A percentile compares a stretch with the other conserved stretches of the same genome.
phyloP scores from a whole-genome alignment of 2,329 filamentous ascomycete genomes.

The Mycosphaerella arachidis region DNA sequence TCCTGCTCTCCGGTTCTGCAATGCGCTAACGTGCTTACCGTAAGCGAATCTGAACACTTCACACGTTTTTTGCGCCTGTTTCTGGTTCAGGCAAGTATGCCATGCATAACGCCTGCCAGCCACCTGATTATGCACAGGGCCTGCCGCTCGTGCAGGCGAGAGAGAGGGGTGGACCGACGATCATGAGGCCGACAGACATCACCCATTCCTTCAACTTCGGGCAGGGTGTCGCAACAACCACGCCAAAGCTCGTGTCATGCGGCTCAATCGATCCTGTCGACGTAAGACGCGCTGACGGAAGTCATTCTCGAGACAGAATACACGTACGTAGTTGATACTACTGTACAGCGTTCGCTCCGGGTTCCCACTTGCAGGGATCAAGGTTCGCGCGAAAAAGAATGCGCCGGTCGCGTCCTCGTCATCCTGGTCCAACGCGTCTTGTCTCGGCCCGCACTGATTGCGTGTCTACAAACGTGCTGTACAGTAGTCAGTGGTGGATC shows the following conservation, averaged over 20 bases:
- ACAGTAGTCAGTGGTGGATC: background rate
- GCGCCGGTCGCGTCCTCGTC: slow-evolving; percentile 3
- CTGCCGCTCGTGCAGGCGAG: background rate
- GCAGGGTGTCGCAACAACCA: slow-evolving; percentile 4
- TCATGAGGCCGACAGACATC: background rate
- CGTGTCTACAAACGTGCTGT: slow-evolving; percentile 3
- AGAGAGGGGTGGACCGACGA: background rate
- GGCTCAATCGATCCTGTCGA: background rate
- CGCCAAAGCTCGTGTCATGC: slow-evolving; percentile 2
- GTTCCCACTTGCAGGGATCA: slow-evolving; percentile 11
- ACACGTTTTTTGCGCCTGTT: background rate
- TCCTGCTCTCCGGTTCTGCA: background rate
- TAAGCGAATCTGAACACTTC: background rate
- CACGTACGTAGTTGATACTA: background rate
- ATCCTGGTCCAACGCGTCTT: slow-evolving; percentile 1
- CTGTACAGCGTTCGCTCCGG: background rate
- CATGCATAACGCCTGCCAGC: slow-evolving; percentile 2
- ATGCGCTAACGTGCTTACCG: background rate
- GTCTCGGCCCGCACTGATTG: slow-evolving; percentile 9
- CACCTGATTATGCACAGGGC: slow-evolving; percentile 1
- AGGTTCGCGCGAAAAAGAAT: background rate
- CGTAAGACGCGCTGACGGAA: background rate
- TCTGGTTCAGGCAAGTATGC: background rate
- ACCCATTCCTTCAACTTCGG: background rate
- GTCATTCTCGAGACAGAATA: background rate